Base-by-base conservation (phyloP, 2,329 filamentous ascomycete species). In the Clarireedia homoeocarpa region DNA sequence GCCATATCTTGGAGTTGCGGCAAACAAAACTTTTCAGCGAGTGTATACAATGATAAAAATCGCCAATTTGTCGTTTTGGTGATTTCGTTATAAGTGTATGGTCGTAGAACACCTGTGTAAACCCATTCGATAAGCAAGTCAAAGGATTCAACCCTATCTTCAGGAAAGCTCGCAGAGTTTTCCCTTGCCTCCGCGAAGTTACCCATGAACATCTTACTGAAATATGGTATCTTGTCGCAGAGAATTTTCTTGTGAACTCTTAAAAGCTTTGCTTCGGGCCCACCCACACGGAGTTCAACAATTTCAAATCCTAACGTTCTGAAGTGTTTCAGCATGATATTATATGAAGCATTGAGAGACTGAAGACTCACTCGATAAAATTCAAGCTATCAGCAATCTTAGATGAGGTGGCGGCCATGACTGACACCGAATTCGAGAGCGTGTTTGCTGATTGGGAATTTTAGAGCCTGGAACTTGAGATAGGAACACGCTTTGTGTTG, bases 161-260 rank as follows among this genome's bases (percentile, higher is more conserved):
- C 58, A 3, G 61, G 60, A 23, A 63, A 55, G 5, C 6, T 40
- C 1, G 48, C 55, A 4, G 6, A 49, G 10, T 42, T 46, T 1
- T 48, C 20, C 1, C 6, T 12, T 14, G 51, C 42, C 24, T 63
- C 52, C 5, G 20, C 15, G 5, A 62, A 63, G 4, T 20, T 36
- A 15, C 48, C 40, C 6, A 26, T 30, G 20, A 62, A 62, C 51
- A 64, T 59, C 34, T 59, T 62, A 1, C 45, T 17, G 12, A 61
- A 62, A 51, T 59, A 63, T 1, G 58, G 61, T 7, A 63, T 36
- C 20, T 59, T 60, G 12, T 58, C 45, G 50, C 53, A 62, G 2
- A 61, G 27, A 10, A 58, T 38, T 1, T 36, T 24, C n/a, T 58
- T 55, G 34, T 62, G 51, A 15, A 61, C 42, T 20, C n/a, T 34